These are phyloP conservation scores for Nitzschia putrida DNA, from an alignment of 108 stramenopile genomes.

Conservation along the genomic window DNA sequence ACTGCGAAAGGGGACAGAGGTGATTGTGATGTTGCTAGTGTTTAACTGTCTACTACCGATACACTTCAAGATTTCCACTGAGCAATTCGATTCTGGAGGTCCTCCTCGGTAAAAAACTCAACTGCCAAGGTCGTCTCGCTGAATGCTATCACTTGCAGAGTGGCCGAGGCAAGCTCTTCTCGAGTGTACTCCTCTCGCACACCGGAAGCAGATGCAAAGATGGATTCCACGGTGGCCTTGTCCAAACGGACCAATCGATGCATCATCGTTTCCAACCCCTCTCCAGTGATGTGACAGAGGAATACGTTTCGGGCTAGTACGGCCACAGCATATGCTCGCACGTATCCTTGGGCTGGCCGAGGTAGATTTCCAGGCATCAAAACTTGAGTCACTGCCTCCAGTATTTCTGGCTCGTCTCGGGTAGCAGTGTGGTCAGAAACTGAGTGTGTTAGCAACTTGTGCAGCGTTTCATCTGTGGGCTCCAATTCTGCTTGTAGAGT, in stretches of 20 bases:
- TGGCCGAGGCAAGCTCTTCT: no score
- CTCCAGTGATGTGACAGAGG: conserved; percentile 1
- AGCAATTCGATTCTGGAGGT: no score
- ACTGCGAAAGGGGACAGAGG: no score
- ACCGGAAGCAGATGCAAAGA: no score
- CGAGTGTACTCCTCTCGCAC: no score
- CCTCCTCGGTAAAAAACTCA: no score
- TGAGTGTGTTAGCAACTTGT: conserved; percentile 5
- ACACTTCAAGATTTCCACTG: no score
- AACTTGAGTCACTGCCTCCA: conserved; percentile 20
- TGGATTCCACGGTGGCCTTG: no score
- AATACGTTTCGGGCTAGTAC: conserved; percentile 18
- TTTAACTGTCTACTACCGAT: no score
- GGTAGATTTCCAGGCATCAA: neutral
- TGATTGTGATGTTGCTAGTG: no score
- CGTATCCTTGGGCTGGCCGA: conserved; percentile 14
- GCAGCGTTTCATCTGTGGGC: conserved; percentile 26
- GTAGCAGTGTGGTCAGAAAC: neutral
- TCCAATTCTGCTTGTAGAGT: conserved; percentile 52
- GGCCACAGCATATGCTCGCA: conserved; percentile 18
- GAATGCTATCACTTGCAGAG: no score
- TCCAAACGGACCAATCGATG: conserved; percentile 14
- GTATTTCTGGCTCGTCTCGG: conserved; percentile 25
- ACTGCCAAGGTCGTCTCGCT: no score
- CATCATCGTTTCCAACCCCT: conserved; percentile 4